phyloP scores from a whole-genome alignment of 169 alveolate species.

The Prorocentrum cordatum region DNA sequence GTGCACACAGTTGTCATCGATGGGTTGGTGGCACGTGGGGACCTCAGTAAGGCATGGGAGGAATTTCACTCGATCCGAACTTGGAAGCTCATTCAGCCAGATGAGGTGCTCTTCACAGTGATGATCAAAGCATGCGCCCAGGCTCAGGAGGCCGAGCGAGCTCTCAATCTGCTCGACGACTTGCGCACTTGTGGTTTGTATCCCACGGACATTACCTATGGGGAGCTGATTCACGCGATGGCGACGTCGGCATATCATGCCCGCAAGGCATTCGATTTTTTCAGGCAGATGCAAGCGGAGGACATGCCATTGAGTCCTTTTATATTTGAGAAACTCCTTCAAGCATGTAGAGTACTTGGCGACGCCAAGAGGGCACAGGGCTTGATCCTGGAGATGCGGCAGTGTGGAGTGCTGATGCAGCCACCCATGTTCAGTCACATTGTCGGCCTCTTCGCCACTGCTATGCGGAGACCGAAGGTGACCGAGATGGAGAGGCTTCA shows the following conservation, averaged over 20 bases:
- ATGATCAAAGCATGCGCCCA: constrained; percentile 79
- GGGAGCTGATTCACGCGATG: constrained; percentile 74
- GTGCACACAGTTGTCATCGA: constrained; percentile 79
- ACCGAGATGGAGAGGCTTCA: background rate
- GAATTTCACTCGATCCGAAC: constrained; percentile 76
- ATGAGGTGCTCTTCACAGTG: constrained; percentile 79
- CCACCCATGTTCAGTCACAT: constrained; percentile 16
- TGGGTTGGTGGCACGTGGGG: constrained; percentile 72
- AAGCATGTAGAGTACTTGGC: constrained; percentile 26
- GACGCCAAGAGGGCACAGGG: constrained; percentile 31
- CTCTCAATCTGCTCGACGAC: constrained; percentile 78
- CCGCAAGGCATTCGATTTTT: constrained; percentile 76
- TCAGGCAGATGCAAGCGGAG: constrained; percentile 76
- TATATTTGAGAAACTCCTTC: constrained; percentile 29
- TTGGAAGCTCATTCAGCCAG: constrained; percentile 81
- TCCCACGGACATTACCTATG: constrained; percentile 79
- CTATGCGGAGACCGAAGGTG: constrained; percentile 32
- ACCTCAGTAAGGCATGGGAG: constrained; percentile 77
- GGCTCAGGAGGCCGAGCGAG: constrained; percentile 78
- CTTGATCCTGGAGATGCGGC: constrained; percentile 23
- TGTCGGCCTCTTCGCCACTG: constrained; percentile 28
- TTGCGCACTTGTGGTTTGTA: constrained; percentile 72
- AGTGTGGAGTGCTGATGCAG: background rate
- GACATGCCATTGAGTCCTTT: constrained; percentile 74
- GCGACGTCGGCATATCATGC: constrained; percentile 17